phyloP scores from a whole-genome alignment of 2,329 filamentous ascomycete genomes.

The Microdochium trichocladiopsis region DNA sequence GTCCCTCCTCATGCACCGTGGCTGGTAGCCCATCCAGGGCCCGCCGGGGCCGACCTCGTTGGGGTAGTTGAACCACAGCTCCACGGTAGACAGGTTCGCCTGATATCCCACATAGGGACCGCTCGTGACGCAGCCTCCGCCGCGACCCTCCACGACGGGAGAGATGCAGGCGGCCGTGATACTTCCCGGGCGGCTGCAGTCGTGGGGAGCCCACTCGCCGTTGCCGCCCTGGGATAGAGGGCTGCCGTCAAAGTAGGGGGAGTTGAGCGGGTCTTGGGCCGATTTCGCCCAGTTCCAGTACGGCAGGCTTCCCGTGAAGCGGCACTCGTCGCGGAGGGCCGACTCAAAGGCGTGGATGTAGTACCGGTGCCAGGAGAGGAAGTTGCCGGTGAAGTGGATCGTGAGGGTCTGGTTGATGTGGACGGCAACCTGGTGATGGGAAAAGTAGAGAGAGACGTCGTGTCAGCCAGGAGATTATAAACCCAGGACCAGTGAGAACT shows the following conservation, averaged over 20 bases:
- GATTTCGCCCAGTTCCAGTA: slow-evolving; percentile 38
- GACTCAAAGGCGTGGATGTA: slow-evolving; percentile 13
- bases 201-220: slow-evolving; percentile 7
- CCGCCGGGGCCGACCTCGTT: slow-evolving; percentile 17
- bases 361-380: slow-evolving; percentile 8
- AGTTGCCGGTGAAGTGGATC: slow-evolving; percentile 22
- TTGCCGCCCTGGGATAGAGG: slow-evolving; percentile 26
- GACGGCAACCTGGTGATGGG: slow-evolving; percentile 16
- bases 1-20: slow-evolving; percentile 7
- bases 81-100: slow-evolving; percentile 15
- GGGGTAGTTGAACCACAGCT: slow-evolving; percentile 15
- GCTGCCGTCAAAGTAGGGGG: slow-evolving; percentile 26
- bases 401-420: slow-evolving; percentile 25
- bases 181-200: slow-evolving; percentile 11
- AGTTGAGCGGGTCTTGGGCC: slow-evolving; percentile 24
- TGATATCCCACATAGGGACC: slow-evolving; percentile 35
- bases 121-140: slow-evolving; percentile 46
- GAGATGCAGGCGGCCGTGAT: slow-evolving; percentile 27
- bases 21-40: slow-evolving; percentile 6
- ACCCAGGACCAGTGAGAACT: neutral
- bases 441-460: neutral
- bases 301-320: slow-evolving; percentile 25
- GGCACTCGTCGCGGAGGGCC: slow-evolving; percentile 28
- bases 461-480: too few relatives aligned
- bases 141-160: slow-evolving; percentile 29